phyloP scores from a whole-genome alignment of 83 land plant species.

The Picea abies region DNA sequence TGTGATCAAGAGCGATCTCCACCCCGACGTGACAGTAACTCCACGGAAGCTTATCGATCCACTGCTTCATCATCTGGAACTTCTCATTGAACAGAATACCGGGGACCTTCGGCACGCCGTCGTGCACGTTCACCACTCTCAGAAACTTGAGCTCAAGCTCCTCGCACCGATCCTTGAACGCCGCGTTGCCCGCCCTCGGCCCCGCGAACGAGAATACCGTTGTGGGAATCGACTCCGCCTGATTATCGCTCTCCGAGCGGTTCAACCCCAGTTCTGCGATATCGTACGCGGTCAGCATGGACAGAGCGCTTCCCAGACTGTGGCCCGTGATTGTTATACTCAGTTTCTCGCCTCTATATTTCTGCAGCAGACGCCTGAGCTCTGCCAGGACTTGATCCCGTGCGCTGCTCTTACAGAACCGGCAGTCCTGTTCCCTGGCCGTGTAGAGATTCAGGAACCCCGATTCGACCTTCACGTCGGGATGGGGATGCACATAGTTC shows the following conservation, averaged over 20 bases:
- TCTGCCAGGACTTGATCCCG: slow-evolving; percentile 56
- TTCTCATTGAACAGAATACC: slow-evolving; percentile 31
- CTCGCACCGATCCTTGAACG: slow-evolving; percentile 32
- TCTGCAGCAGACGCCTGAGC: slow-evolving; percentile 35
- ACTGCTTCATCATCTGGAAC: background rate
- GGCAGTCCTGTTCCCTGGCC: slow-evolving; percentile 39
- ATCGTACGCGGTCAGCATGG: slow-evolving; percentile 55
- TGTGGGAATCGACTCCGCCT: background rate
- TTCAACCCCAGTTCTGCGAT: slow-evolving; percentile 44
- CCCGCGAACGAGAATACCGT: slow-evolving; percentile 31
- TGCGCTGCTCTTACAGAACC: slow-evolving; percentile 49
- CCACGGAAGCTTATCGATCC: slow-evolving; percentile 31
- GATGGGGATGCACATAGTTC: slow-evolving; percentile 27
- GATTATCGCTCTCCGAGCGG: background rate
- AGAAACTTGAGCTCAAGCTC: slow-evolving; percentile 22
- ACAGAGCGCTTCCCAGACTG: slow-evolving; percentile 52
- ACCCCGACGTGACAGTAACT: slow-evolving; percentile 61
- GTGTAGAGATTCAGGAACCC: slow-evolving; percentile 70
- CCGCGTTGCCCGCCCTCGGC: slow-evolving; percentile 28
- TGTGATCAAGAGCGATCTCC: slow-evolving; percentile 54
- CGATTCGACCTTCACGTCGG: slow-evolving; percentile 44
- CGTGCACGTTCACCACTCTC: slow-evolving; percentile 37
- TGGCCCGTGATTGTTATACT: slow-evolving; percentile 69
- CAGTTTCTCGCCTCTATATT: slow-evolving; percentile 47
- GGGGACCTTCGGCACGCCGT: slow-evolving; percentile 43